These are phyloP conservation scores for Salix brachista DNA, from an alignment of 345 rosid species.

Conservation along the genomic window DNA sequence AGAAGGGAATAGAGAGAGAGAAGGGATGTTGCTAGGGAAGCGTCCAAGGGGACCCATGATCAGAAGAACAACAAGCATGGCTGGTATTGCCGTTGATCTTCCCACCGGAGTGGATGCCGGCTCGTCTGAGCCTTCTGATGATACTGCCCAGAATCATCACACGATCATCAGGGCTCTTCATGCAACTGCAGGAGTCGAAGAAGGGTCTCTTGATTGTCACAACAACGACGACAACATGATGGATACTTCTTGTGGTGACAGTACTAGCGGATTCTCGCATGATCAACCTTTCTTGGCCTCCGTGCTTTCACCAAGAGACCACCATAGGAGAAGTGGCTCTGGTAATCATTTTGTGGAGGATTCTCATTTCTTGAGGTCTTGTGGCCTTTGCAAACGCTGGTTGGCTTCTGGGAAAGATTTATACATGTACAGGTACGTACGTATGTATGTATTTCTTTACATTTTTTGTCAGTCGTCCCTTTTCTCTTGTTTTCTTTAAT, in stretches of 20 bases:
- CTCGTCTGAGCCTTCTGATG: conserved; percentile 28
- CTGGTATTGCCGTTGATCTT: conserved; percentile 43
- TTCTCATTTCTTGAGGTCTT: conserved; percentile 50
- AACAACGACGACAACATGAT: not conserved
- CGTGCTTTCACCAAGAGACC: conserved; percentile 47
- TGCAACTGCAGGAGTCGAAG: not conserved
- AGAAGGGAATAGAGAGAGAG: conserved; percentile 9
- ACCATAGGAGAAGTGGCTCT: conserved; percentile 8
- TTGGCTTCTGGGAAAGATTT: conserved; percentile 68
- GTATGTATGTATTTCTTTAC: not conserved
- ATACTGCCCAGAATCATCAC: not conserved
- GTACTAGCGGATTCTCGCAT: not conserved
- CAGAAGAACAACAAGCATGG: conserved; percentile 72
- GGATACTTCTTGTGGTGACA: not conserved
- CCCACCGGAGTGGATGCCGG: conserved; percentile 18
- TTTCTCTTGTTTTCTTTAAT: not conserved
- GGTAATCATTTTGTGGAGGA: conserved; percentile 18
- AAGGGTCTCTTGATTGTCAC: not conserved
- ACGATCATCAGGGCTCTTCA: conserved; percentile 7
- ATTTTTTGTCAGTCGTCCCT: not conserved
- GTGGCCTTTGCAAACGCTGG: conserved; percentile 70
- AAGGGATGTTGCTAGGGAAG: conserved; percentile 59
- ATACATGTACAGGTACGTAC: conserved; percentile 73
- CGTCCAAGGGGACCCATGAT: conserved; percentile 53
- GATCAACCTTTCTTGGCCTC: conserved; percentile 34